These are phyloP conservation scores for Cladosporium oxysporum DNA, from an alignment of 2,329 filamentous ascomycete species.

Conservation along the genomic window DNA sequence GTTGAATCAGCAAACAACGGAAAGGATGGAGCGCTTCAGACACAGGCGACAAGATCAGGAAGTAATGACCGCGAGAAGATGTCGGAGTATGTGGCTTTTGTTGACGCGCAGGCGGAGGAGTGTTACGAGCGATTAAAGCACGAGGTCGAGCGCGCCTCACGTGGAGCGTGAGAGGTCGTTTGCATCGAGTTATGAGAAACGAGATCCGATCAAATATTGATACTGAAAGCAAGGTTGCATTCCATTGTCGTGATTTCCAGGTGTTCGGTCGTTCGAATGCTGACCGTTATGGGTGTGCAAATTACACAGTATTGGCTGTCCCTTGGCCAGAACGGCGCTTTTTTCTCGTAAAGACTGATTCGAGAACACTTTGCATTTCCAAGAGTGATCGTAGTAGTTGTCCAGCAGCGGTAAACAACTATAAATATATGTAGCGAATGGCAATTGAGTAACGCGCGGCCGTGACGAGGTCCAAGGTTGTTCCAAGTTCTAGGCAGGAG, in stretches of 20 bases:
- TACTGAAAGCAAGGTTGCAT: not conserved
- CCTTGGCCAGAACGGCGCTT: not conserved
- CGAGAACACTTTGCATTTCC: not conserved
- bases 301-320: not conserved
- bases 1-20: not conserved
- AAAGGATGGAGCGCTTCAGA: not conserved
- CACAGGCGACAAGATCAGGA: not conserved
- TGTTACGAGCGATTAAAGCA: not conserved
- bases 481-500: conserved; percentile 1
- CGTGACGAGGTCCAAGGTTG: not conserved
- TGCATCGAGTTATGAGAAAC: not conserved
- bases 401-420: not conserved
- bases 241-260: not conserved
- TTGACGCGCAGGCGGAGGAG: conserved; percentile 6
- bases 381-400: not conserved
- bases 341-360: not conserved
- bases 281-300: not conserved
- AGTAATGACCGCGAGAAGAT: conserved; percentile 4
- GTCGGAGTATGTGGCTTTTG: conserved; percentile 2
- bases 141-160: not conserved
- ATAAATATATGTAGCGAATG: not conserved
- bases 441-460: not conserved
- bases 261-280: not conserved
- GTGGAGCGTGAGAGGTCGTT: not conserved
- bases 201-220: not conserved